These are phyloP conservation scores for Nakazawaea molendinolei DNA, from an alignment of 805 yeast species.

Conservation along the genomic window DNA sequence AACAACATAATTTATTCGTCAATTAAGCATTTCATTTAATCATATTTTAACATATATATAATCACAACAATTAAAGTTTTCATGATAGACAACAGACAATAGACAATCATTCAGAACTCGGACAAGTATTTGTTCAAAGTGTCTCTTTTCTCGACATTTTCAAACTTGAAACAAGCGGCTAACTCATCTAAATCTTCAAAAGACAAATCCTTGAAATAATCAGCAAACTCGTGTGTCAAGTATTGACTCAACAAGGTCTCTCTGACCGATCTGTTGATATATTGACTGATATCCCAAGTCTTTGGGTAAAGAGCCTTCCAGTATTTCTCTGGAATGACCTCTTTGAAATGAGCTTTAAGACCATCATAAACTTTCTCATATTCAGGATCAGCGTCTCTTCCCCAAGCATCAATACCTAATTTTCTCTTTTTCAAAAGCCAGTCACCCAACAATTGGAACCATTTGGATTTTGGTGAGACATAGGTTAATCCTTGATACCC, in stretches of 20 bases:
- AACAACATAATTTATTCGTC: no score
- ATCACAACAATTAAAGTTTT: background rate
- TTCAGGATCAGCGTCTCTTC: slow-evolving; percentile 36
- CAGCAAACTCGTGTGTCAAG: slow-evolving; percentile 39
- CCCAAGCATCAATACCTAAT: slow-evolving; percentile 46
- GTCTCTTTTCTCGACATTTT: slow-evolving; percentile 35
- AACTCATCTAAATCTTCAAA: slow-evolving; percentile 43
- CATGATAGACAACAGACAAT: background rate
- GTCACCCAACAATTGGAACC: slow-evolving; percentile 34
- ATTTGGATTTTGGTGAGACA: slow-evolving; percentile 37
- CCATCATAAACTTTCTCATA: slow-evolving; percentile 29
- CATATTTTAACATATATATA: no score
- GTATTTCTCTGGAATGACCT: slow-evolving; percentile 33
- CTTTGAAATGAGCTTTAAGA: slow-evolving; percentile 30
- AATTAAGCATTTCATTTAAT: no score
- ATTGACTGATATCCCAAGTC: slow-evolving; percentile 30
- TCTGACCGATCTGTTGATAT: slow-evolving; percentile 32
- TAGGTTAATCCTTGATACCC: slow-evolving; percentile 45
- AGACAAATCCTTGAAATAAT: slow-evolving; percentile 31
- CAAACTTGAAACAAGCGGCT: slow-evolving; percentile 45
- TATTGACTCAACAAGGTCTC: slow-evolving; percentile 38
- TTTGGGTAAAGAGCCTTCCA: slow-evolving; percentile 35
- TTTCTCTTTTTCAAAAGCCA: slow-evolving; percentile 36
- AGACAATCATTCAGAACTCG: background rate
- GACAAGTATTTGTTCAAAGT: slow-evolving; percentile 26